Evolutionary conservation across 1,284 basidiomycete species (phyloP).

Genomic region (Moniliophthora roreri): DNA sequence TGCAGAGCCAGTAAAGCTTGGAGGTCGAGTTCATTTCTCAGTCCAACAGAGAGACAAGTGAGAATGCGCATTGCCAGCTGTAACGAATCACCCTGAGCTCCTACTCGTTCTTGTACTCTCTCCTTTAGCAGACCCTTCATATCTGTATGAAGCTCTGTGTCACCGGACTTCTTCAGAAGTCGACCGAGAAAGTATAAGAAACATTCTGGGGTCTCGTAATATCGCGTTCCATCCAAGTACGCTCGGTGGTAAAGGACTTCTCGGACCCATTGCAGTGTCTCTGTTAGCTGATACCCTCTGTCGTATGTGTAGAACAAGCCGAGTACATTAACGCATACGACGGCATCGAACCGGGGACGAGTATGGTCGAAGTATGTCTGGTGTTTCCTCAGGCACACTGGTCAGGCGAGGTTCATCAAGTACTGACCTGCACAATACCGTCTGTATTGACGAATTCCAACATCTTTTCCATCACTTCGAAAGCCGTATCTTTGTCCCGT

Average conservation of each 20-base stretch:
- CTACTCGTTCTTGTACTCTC: slow-evolving; percentile 47
- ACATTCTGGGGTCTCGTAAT: slow-evolving; percentile 52
- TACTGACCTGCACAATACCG: slow-evolving; percentile 45
- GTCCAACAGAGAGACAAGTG: slow-evolving; percentile 24
- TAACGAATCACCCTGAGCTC: slow-evolving; percentile 43
- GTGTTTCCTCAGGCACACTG: slow-evolving; percentile 7
- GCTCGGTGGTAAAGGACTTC: slow-evolving; percentile 50
- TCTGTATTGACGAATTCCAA: slow-evolving; percentile 44
- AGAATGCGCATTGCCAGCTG: slow-evolving; percentile 38
- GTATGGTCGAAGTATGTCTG: slow-evolving; percentile 55
- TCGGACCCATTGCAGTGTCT: slow-evolving; percentile 48
- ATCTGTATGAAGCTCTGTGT: slow-evolving; percentile 31
- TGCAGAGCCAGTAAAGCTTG: slow-evolving; percentile 30
- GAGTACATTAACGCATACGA: slow-evolving; percentile 51
- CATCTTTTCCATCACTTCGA: slow-evolving; percentile 53
- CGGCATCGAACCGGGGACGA: slow-evolving; percentile 50
- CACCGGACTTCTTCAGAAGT: slow-evolving; percentile 36
- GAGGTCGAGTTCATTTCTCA: slow-evolving; percentile 28
- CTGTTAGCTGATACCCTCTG: slow-evolving; percentile 42
- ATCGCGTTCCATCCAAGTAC: slow-evolving; percentile 58
- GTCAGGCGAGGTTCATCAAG: slow-evolving; percentile 1
- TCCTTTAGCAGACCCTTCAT: slow-evolving; percentile 42
- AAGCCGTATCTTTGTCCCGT: slow-evolving; percentile 31
- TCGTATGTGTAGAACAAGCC: slow-evolving; percentile 48
- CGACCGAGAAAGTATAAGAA: slow-evolving; percentile 56